Base-by-base conservation (phyloP, 345 rosid species). In the Linum trigynum region DNA sequence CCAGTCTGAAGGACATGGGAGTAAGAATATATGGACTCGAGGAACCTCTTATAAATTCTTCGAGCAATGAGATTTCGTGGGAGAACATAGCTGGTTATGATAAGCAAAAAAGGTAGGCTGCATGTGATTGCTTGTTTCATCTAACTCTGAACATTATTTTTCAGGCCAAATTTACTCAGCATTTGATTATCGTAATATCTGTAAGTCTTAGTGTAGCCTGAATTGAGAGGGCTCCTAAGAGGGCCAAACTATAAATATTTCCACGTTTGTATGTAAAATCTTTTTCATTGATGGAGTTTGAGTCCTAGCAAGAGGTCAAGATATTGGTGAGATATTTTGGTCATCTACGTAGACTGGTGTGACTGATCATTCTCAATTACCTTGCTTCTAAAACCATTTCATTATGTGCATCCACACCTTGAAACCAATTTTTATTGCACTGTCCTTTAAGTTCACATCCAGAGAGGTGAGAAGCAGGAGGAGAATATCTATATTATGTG, bases 1-100 rank as follows among this genome's bases (percentile, higher is more conserved):
- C 90, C 11, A 72, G 79, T 58, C 71, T 91, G 65, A 83, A 89
- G 80, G 73, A 91, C 5, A 88, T 88, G 95, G 98, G 98, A 57
- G 92, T 91, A 67, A 80, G 74, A 78, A 74, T 91, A 55, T 89
- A 89, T 74, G 98, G 98, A 58, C 80, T 88, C 74, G 71, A 84
- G 70, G 79, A 77, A 66, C 76, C 88, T 62, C 79, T 48, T 62
- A 39, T 64, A 53, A 77, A 68, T 69, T 62, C 83, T 67, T 60
- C 83, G n/a, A 65, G 65, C 3, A 61, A 53, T 62, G 89, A 83
- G 64, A 82, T 94, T 73, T 85, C 86, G 36, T 90, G 99, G 98
- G 92, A 90, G 61, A 85, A 83, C 74, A 85, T 94, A 74, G 91
- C 95, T 67, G 99, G 99, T 23, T 88, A 90, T 74, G 85, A 90